These are phyloP conservation scores for Chaetomidium leptoderma DNA, from an alignment of 495 filamentous ascomycete species.

Conservation along the genomic window DNA sequence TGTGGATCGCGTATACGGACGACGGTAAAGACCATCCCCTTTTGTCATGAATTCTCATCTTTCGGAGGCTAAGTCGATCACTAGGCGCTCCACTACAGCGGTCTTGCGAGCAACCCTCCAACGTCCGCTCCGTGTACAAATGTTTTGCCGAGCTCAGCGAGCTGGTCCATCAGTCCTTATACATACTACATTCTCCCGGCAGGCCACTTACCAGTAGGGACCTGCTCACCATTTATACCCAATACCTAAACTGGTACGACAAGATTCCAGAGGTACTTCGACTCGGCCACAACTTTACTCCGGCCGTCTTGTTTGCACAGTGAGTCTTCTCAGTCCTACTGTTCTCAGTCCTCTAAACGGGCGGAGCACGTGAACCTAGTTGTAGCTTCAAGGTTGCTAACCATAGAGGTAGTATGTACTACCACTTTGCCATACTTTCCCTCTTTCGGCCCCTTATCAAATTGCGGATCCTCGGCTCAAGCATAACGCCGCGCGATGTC, in stretches of 20 bases:
- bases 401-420: conserved; percentile 53
- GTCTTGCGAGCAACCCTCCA: conserved; percentile 50
- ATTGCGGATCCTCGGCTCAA: conserved; percentile 52
- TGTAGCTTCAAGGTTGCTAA: no score
- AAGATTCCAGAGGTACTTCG: conserved; percentile 55
- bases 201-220: conserved; percentile 54
- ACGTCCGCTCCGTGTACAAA: conserved; percentile 55
- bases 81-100: conserved; percentile 44
- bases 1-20: conserved; percentile 58
- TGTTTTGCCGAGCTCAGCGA: conserved; percentile 64
- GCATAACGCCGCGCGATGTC: conserved; percentile 58
- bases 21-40: conserved; percentile 42
- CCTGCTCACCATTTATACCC: conserved; percentile 52
- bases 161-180: conserved; percentile 61
- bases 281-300: conserved; percentile 55
- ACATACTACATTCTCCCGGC: conserved; percentile 58
- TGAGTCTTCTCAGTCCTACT: no score
- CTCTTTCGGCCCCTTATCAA: conserved; percentile 65
- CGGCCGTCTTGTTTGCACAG: conserved; percentile 60
- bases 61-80: conserved; percentile 18
- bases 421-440: conserved; percentile 58
- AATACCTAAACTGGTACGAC: conserved; percentile 60
- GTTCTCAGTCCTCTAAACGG: no score
- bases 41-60: background rate
- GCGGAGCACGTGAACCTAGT: no score